Conservation (phyloP, 805 yeast genomes). For the Metschnikowia rubicola region DNA sequence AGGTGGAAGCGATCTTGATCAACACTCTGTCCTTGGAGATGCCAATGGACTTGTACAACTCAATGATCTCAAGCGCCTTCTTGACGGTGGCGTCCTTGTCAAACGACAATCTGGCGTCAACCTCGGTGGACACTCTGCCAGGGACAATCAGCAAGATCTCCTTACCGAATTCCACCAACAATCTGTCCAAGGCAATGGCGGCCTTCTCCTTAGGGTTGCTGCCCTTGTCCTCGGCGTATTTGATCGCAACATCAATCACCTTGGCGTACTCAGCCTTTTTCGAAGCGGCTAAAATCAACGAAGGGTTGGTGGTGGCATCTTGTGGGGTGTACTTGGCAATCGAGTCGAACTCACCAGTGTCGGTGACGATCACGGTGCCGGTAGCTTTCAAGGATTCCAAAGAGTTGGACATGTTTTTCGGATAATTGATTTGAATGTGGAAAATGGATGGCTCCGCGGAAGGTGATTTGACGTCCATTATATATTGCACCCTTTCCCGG, state of each 20-base stretch:
- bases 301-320: conserved; percentile 99
- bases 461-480: conserved; percentile 6
- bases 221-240: conserved; percentile 71
- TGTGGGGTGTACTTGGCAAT: conserved; percentile 98
- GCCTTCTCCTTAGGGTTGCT: conserved; percentile 64
- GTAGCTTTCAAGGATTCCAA: conserved; percentile 90
- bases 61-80: conserved; percentile 90
- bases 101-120: conserved; percentile 96
- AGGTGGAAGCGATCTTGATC: conserved; percentile 96
- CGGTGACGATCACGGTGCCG: conserved; percentile 96
- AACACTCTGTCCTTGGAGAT: conserved; percentile 85
- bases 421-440: too few relatives aligned
- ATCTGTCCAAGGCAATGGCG: conserved; percentile 79
- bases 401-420: conserved; percentile 48
- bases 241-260: conserved; percentile 87
- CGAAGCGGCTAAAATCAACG: conserved; percentile 92
- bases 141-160: conserved; percentile 93
- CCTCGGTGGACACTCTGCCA: conserved; percentile 99
- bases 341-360: conserved; percentile 97
- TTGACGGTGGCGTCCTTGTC: conserved; percentile 90
- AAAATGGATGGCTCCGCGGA: neutral
- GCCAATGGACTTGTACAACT: conserved; percentile 80
- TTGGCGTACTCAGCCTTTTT: conserved; percentile 85
- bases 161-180: conserved; percentile 93
- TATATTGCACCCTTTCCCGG: conserved; percentile 1